Base-by-base conservation (phyloP, 1,284 basidiomycete species). In the Mycosarcoma mackinlayi region DNA sequence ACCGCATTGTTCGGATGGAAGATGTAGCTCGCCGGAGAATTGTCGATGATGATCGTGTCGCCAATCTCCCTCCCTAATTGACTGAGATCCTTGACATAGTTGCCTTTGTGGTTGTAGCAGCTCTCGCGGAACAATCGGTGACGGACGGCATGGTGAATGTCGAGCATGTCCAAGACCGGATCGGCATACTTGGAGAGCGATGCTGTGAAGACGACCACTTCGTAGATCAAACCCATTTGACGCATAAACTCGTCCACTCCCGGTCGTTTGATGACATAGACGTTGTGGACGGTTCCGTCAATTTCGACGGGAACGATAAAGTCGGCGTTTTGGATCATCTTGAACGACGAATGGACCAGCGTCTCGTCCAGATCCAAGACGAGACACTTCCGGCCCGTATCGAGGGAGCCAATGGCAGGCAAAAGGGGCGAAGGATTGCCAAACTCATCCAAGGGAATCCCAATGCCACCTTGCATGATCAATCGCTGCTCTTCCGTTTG, bases 1-100 rank as follows among this genome's bases (percentile, higher is more conserved):
- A 98, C 95, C 38, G 96, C 96, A 81, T 98, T 98, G 85, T 96
- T 96, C 16, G 94, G 94, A 82, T 99, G 95, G 87, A 99, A 99
- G 76, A 98, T 95, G 84, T 98, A 99, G 8, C 93, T 96, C 13
- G 96, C 95, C 11, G 95, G 95, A 35, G 94, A 97, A 84, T 98
- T 99, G 86, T 98, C 95, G 73, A 99, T 89, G 84, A 98, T 98
- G 80, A 98, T 98, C 64, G 91, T 92, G 79, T 95, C 93, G 35
- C 88, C 88, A 73, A 98, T 93, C 7, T 92, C 91, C 25, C 95
- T 89, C 33, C 95, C 95, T 37, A 99, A 87, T 84, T 98, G 96
- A 38, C 93, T 97, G 31, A 99, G 87, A 84, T 99, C 96, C 88
- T 98, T 99, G 84, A 99, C 96, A 83, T 98, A 98, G 85, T 96